Conservation (phyloP, 306 rosid species). For the Prosopis cineraria region DNA sequence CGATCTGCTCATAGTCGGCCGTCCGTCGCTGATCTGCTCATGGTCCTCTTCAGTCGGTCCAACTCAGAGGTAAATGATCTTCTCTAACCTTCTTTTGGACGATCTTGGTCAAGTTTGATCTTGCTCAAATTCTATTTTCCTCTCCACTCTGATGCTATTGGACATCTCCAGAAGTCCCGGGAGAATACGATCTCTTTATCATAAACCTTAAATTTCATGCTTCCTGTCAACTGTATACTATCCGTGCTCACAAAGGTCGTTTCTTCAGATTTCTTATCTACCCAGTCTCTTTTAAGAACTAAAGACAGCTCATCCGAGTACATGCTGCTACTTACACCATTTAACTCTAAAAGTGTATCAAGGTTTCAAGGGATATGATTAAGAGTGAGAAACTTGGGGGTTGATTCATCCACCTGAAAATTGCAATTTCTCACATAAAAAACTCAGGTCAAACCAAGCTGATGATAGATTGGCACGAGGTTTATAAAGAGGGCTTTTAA, state of each 20-base stretch:
- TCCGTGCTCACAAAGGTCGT: slow-evolving; percentile 89
- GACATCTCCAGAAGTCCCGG: slow-evolving; percentile 77
- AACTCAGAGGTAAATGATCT: too few relatives aligned
- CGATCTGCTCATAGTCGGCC: too few relatives aligned
- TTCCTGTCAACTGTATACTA: slow-evolving; percentile 71
- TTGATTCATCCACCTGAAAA: slow-evolving; percentile 68
- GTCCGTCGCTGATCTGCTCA: too few relatives aligned
- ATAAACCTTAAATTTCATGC: slow-evolving; percentile 78
- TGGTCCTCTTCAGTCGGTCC: too few relatives aligned
- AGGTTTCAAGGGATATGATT: slow-evolving; percentile 75
- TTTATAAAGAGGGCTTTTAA: slow-evolving; percentile 65
- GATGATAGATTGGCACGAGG: slow-evolving; percentile 55
- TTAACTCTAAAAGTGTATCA: slow-evolving; percentile 81
- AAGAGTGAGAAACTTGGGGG: slow-evolving; percentile 72
- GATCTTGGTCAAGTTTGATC: too few relatives aligned
- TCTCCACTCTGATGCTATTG: too few relatives aligned
- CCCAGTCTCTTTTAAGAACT: slow-evolving; percentile 84
- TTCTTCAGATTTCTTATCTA: slow-evolving; percentile 84
- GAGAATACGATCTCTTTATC: slow-evolving; percentile 71
- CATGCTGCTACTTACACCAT: slow-evolving; percentile 73
- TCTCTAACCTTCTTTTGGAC: too few relatives aligned
- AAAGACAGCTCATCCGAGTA: slow-evolving; percentile 70
- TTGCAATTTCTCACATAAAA: slow-evolving; percentile 81
- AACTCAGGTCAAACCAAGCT: slow-evolving; percentile 84
- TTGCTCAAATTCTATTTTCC: too few relatives aligned